These are phyloP conservation scores for Leptographium radiaticola DNA, from an alignment of 2,329 filamentous ascomycete genomes.

Conservation along the genomic window DNA sequence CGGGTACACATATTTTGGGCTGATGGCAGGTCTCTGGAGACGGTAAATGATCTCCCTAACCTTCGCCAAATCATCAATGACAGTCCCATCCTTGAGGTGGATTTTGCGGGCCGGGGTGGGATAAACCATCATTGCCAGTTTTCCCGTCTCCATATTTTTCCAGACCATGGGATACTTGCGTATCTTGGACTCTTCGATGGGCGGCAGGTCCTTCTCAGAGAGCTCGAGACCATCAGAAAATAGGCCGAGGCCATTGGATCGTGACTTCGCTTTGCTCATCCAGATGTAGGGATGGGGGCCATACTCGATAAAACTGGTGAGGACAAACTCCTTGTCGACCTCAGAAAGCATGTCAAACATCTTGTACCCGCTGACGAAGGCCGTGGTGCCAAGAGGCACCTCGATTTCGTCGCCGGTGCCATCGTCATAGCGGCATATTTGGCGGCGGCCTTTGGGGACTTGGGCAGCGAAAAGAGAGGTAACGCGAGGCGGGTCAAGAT, in stretches of 20 bases:
- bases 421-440: constrained; percentile 59
- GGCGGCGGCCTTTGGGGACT: constrained; percentile 39
- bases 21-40: constrained; percentile 60
- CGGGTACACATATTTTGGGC: constrained; percentile 53
- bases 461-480: constrained; percentile 59
- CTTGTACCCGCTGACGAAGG: constrained; percentile 56
- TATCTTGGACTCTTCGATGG: constrained; percentile 51
- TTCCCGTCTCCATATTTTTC: constrained; percentile 58
- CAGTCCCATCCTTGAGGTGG: constrained; percentile 49
- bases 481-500: constrained; percentile 57
- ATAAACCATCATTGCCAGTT: constrained; percentile 60
- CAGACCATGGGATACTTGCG: constrained; percentile 66
- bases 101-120: constrained; percentile 57
- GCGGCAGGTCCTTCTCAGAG: constrained; percentile 42
- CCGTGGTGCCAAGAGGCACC: constrained; percentile 65
- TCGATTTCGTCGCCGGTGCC: constrained; percentile 50
- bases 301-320: constrained; percentile 56
- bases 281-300: constrained; percentile 70
- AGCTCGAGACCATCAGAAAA: constrained; percentile 43
- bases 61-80: constrained; percentile 49
- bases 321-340: constrained; percentile 52
- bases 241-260: constrained; percentile 55
- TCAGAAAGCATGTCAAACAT: constrained; percentile 56
- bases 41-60: constrained; percentile 25
- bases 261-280: constrained; percentile 58